phyloP scores from a whole-genome alignment of 2,329 filamentous ascomycete species.

The Aspergillus arachidicola region DNA sequence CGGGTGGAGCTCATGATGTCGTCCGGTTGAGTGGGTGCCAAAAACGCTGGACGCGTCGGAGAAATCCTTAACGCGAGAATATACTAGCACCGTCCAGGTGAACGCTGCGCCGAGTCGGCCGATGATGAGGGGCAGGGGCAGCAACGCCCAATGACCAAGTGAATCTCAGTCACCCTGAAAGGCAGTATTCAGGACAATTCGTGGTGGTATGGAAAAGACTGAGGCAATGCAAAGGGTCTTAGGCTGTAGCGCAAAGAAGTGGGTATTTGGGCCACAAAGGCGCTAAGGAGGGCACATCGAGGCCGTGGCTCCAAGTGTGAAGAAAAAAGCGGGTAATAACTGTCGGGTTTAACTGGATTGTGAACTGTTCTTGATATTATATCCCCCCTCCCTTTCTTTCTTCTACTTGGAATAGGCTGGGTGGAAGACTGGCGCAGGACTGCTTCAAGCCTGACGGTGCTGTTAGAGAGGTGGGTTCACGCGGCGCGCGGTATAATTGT shows the following conservation, averaged over 20 bases:
- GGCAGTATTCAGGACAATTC: no score
- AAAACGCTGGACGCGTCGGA: not conserved
- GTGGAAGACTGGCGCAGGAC: not conserved
- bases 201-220: not conserved
- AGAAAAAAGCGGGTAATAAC: conserved; percentile 4
- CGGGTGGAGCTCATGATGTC: conserved; percentile 43
- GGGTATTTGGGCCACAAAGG: conserved; percentile 29
- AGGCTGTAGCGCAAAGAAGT: conserved; percentile 26
- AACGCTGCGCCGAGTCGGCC: not conserved
- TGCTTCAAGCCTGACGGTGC: not conserved
- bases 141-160: not conserved
- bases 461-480: not conserved
- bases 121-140: not conserved
- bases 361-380: not conserved
- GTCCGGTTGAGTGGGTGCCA: conserved; percentile 7
- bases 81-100: not conserved
- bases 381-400: not conserved
- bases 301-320: conserved; percentile 3
- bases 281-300: conserved; percentile 27
- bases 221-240: conserved; percentile 1
- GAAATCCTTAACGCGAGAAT: not conserved
- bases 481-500: not conserved
- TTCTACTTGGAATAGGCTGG: not conserved
- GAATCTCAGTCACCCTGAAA: not conserved
- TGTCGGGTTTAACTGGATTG: not conserved